phyloP scores from a whole-genome alignment of 78 protist genomes.

The Protostelium mycophagum region DNA sequence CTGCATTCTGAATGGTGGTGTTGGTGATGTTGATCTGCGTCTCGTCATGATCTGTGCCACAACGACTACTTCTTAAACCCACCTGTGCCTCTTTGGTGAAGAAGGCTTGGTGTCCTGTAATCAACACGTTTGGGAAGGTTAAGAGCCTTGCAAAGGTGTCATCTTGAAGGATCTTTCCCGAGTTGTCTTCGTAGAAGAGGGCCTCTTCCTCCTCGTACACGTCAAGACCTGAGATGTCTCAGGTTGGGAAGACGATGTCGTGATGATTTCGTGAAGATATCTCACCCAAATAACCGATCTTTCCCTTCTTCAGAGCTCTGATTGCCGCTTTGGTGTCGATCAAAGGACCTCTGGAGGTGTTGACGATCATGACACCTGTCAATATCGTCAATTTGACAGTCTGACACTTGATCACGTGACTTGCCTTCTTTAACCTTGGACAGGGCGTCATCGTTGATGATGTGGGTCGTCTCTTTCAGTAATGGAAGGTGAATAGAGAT shows the following conservation, averaged over 20 bases:
- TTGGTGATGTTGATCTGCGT: not conserved
- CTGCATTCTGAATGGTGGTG: not conserved
- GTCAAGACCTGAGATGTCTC: conserved; percentile 59
- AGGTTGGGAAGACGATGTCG: not conserved
- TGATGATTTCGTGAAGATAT: not conserved
- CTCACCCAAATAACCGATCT: conserved; percentile 62
- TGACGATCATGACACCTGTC: conserved; percentile 68
- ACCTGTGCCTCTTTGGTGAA: conserved; percentile 69
- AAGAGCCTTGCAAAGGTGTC: conserved; percentile 52
- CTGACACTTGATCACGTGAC: too few relatives aligned
- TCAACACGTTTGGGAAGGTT: conserved; percentile 56
- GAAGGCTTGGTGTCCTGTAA: conserved; percentile 88
- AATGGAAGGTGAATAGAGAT: conserved; percentile 78
- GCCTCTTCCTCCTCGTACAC: conserved; percentile 80
- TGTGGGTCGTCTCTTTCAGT: conserved; percentile 32
- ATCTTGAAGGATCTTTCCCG: conserved; percentile 42
- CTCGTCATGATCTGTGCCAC: not conserved
- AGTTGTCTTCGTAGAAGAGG: conserved; percentile 69
- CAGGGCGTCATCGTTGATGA: conserved; percentile 60
- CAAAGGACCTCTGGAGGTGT: conserved; percentile 81
- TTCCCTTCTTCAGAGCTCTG: conserved; percentile 53
- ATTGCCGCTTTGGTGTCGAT: conserved; percentile 69
- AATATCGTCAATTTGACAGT: not conserved
- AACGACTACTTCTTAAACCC: not conserved
- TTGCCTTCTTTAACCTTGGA: conserved; percentile 57